Conservation (phyloP, 2,329 filamentous ascomycete genomes). For the Stylonectria norvegica region DNA sequence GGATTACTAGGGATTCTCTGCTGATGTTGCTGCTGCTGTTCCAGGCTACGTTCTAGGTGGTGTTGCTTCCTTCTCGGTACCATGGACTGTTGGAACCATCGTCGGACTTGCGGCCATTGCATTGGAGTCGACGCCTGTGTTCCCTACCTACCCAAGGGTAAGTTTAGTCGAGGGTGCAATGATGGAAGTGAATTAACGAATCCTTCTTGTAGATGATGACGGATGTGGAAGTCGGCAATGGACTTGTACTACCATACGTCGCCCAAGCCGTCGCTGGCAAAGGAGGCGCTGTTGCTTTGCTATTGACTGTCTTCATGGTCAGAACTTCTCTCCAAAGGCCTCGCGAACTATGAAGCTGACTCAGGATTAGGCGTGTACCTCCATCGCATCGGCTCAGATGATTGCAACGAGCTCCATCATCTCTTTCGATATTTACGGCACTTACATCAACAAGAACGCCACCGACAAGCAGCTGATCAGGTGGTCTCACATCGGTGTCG, state of each 20-base stretch:
- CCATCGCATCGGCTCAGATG: constrained; percentile 75
- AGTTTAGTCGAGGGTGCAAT: too few relatives aligned
- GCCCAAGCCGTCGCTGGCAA: constrained; percentile 75
- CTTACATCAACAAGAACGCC: constrained; percentile 65
- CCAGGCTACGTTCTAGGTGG: constrained; percentile 84
- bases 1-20: constrained; percentile 64
- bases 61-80: constrained; percentile 82
- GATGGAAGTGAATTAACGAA: too few relatives aligned
- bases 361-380: constrained; percentile 65
- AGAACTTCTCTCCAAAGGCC: background rate
- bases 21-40: constrained; percentile 73
- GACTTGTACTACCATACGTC: constrained; percentile 75
- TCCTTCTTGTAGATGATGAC: constrained; percentile 57
- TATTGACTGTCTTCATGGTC: constrained; percentile 79
- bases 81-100: constrained; percentile 78
- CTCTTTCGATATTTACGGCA: constrained; percentile 85
- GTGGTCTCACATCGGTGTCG: background rate
- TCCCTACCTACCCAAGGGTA: constrained; percentile 59
- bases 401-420: constrained; percentile 84
- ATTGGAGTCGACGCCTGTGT: constrained; percentile 66
- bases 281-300: constrained; percentile 70
- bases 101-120: constrained; percentile 78
- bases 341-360: background rate
- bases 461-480: constrained; percentile 2
- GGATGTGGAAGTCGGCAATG: constrained; percentile 68